Percentiles rank a stretch among this genome's conserved stretches.
Conservation (phyloP, 1,139 yeast species). For the Hemisphaericaspora subhashii region DNA sequence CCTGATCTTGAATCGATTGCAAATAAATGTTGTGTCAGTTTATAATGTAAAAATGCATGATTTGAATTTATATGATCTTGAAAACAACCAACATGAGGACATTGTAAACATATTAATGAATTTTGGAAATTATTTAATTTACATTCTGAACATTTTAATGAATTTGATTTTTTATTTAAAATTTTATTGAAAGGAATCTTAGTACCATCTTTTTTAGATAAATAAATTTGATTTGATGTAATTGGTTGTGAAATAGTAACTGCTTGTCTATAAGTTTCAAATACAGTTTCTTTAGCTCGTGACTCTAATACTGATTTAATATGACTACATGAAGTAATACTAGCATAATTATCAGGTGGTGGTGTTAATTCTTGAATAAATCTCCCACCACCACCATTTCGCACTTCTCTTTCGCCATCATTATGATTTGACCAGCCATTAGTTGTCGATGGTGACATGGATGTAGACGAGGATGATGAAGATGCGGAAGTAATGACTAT, state of each 20-base stretch:
- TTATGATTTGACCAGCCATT: background rate
- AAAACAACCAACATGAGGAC: slow-evolving; percentile 81
- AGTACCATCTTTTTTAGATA: slow-evolving; percentile 32
- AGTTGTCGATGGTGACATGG: background rate
- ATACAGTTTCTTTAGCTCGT: slow-evolving; percentile 54
- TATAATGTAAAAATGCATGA: slow-evolving; percentile 66
- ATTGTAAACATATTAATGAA: slow-evolving; percentile 73
- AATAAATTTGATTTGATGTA: slow-evolving; percentile 21
- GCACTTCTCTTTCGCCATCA: too few species aligned
- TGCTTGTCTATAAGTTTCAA: slow-evolving; percentile 60
- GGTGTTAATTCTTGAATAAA: slow-evolving; percentile 9
- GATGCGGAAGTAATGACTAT: background rate
- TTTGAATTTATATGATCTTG: slow-evolving; percentile 25
- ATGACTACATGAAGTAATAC: slow-evolving; percentile 54
- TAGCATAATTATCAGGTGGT: slow-evolving; percentile 25
- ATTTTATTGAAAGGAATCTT: slow-evolving; percentile 32
- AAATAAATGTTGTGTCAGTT: slow-evolving; percentile 64
- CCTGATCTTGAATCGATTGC: slow-evolving; percentile 66
- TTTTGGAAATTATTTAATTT: slow-evolving; percentile 45
- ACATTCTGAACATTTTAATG: slow-evolving; percentile 55
- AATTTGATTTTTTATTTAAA: slow-evolving; percentile 37
- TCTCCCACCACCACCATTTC: background rate
- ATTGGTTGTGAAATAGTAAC: slow-evolving; percentile 46
- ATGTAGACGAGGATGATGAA: background rate
- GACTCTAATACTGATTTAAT: slow-evolving; percentile 53